Conservation (phyloP, 225 moss, liverwort and hornwort species). For the Ulota crispa region DNA sequence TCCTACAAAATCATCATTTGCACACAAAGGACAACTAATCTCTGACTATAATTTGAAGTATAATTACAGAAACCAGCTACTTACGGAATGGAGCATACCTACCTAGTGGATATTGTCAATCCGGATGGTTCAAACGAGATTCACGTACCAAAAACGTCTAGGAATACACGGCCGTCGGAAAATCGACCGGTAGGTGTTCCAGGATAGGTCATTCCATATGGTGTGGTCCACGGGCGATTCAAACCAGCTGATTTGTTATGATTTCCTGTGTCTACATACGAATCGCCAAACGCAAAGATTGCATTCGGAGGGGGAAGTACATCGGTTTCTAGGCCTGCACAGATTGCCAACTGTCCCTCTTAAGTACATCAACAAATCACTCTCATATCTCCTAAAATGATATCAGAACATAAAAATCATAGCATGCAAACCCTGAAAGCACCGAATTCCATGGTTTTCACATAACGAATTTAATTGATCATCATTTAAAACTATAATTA, state of each 20-base stretch:
- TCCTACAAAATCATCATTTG: background rate
- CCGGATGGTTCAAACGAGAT: background rate
- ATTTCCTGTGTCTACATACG: constrained; percentile 60
- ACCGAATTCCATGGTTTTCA: background rate
- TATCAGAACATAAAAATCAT: background rate
- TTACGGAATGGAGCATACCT: background rate
- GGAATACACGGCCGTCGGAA: constrained; percentile 54
- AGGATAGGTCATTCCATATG: constrained; percentile 48
- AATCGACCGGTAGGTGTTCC: constrained; percentile 46
- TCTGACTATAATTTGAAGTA: background rate
- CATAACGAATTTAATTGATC: background rate
- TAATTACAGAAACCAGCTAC: background rate
- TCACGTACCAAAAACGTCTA: constrained; percentile 53
- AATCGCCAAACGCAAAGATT: constrained; percentile 58
- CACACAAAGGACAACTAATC: background rate
- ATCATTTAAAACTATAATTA: background rate
- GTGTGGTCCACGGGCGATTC: constrained; percentile 47
- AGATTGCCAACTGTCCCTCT: background rate
- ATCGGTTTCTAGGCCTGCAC: constrained; percentile 27
- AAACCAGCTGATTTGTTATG: constrained; percentile 49
- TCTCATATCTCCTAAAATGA: background rate
- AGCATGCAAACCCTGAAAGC: background rate
- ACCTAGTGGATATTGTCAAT: background rate
- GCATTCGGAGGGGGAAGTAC: constrained; percentile 40
- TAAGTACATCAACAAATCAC: constrained; percentile 8